Evolutionary conservation across 352 stramenopile genomes (phyloP).

Genomic region (Phytophthora capsici): DNA sequence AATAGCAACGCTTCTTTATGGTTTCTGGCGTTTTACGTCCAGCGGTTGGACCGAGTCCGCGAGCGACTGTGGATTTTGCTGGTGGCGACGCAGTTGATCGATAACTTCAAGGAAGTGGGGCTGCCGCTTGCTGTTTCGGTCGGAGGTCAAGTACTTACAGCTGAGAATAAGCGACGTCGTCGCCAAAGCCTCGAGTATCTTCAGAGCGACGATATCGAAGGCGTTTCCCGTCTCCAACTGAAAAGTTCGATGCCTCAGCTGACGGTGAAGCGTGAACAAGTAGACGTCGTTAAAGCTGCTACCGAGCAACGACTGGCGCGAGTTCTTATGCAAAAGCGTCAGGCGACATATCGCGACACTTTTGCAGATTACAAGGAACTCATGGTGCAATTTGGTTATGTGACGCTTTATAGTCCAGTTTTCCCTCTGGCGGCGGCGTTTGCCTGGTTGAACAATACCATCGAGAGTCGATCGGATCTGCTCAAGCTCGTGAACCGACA

Average conservation of each 20-base stretch:
- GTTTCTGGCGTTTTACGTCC: slow-evolving; percentile 74
- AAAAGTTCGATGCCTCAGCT: slow-evolving; percentile 18
- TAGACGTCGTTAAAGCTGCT: slow-evolving; percentile 34
- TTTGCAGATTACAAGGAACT: slow-evolving; percentile 83
- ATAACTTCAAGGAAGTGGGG: slow-evolving; percentile 77
- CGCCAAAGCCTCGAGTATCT: slow-evolving; percentile 28
- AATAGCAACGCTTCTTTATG: slow-evolving; percentile 79
- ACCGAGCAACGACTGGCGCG: slow-evolving; percentile 52
- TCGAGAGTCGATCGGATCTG: slow-evolving; percentile 92
- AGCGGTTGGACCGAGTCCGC: slow-evolving; percentile 58
- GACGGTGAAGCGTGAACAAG: slow-evolving; percentile 11
- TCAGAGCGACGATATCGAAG: slow-evolving; percentile 17
- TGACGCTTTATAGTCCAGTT: slow-evolving; percentile 92
- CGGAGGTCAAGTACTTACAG: slow-evolving; percentile 47
- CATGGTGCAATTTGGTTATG: slow-evolving; percentile 93
- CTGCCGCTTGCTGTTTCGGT: slow-evolving; percentile 60
- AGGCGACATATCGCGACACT: slow-evolving; percentile 67
- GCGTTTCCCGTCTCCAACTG: neutral
- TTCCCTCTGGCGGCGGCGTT: slow-evolving; percentile 93
- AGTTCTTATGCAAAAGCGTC: slow-evolving; percentile 66
- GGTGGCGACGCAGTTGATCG: slow-evolving; percentile 64
- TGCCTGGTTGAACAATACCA: slow-evolving; percentile 90
- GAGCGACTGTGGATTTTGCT: slow-evolving; percentile 76
- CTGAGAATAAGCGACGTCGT: slow-evolving; percentile 48
- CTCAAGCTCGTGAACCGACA: slow-evolving; percentile 92